Percentiles rank a stretch among this genome's conserved stretches.
Evolutionary conservation across 148 eudicot genomes (phyloP).

Genomic region (Chenopodium suecicum): DNA sequence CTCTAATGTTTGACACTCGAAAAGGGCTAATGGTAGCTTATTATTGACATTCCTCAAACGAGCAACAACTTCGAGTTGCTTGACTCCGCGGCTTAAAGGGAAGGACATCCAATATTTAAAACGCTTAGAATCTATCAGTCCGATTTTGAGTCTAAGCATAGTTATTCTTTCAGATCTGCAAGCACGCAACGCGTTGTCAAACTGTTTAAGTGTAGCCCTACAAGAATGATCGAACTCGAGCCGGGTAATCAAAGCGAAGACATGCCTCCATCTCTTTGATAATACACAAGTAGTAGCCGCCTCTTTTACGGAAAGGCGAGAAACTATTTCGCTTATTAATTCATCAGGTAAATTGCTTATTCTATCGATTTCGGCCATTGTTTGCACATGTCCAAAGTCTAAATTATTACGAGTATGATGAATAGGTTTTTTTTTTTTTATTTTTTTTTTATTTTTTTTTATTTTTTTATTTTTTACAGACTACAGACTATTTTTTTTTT

Average conservation of each 20-base stretch:
- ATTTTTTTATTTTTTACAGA: no score
- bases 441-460: no score
- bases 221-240: not conserved
- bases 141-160: not conserved
- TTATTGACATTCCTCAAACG: not conserved
- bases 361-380: not conserved
- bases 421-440: no score
- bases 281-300: not conserved
- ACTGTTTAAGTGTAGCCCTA: not conserved
- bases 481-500: no score
- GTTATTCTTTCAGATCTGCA: not conserved
- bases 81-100: not conserved
- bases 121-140: no score
- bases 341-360: not conserved
- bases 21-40: slow-evolving; percentile 1
- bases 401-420: no score
- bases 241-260: not conserved
- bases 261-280: not conserved
- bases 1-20: slow-evolving; percentile 18
- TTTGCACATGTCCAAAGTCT: no score
- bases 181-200: not conserved
- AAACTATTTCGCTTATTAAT: not conserved
- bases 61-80: slow-evolving; percentile 18
- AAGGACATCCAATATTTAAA: slow-evolving; percentile 13
- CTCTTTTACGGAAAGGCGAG: not conserved